Base-by-base conservation (phyloP, 2,329 filamentous ascomycete species). In the Iodosphaeria phyllophila region DNA sequence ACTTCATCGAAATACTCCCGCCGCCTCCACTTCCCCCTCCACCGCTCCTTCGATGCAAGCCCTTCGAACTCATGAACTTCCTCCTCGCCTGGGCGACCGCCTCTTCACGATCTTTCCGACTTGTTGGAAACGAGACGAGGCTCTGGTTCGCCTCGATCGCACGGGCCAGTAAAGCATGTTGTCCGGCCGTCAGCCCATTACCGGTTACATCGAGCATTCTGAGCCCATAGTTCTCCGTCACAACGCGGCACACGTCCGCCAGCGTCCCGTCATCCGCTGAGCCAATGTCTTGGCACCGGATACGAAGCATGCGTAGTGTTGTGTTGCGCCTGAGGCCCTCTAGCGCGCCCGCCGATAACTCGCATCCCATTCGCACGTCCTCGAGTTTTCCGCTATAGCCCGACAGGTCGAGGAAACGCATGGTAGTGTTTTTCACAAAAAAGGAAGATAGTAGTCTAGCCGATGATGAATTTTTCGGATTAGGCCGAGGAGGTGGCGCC, bases 311-410 rank as follows among this genome's bases (percentile, higher is more conserved):
- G 25, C 52, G 52, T 11, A 60, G 46, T 10, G 46, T 42, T 6
- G 36, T 48, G 29, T 60, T 59, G n/a, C 43, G 42, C 16, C 48
- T 50, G 16, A 64, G 47, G 13, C 58, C 58, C 12, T 47, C 46
- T 14, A 69, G 44, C 0, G 61, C 52, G 18, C 51, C 54, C n/a
- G n/a, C n/a, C 0, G 58, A 62, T 30, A 67, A 60, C 6, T 60
- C 59, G 29, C 50, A 54, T 10, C 62, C 62, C 7, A 69, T 50
- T 30, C 64, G 58, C 0, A 60, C 58, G 32, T 69, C 64, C 32
- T 69, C 64, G 5, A 69, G 46, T 38, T 64, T 67, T 22, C 61
- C 59, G 23, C 56, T 58, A 35, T 59, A 67, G 2, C 64, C 64
- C 1, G 64, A 68, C 6, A 68, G 44, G 33, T 69, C 63, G 3